Base-by-base conservation (phyloP, 768 basidiomycete species). In the Suillus subluteus region DNA sequence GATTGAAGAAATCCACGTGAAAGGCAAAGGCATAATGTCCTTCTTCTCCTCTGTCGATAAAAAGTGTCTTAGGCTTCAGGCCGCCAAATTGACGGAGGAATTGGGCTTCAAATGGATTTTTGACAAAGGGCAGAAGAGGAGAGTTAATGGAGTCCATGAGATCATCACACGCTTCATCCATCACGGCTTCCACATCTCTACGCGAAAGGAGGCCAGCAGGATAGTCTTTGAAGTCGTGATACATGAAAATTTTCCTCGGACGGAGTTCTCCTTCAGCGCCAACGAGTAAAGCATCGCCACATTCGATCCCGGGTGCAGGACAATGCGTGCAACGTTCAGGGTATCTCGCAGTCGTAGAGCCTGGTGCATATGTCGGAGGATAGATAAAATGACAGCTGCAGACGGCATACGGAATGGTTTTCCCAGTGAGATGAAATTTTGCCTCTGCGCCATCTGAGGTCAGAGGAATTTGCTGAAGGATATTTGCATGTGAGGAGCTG, bases 1-100 rank as follows among this genome's bases (percentile, higher is more conserved):
- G n/a, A n/a, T n/a, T n/a, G n/a, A n/a, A n/a, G n/a, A n/a, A n/a
- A n/a, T n/a, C 44, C 21, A 77, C 63, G 38, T 67, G 66, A 6
- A 81, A 68, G 21, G 69, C 62, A 61, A 81, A 80, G 3, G 75
- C 52, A 37, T 76, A 77, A 5, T 68, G 71, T 6, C 72, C 74
- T 58, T 76, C 72, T 7, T 65, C 38, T 16, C 64, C 56, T 59
- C 35, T 37, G 11, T 63, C 16, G 6, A 63, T 2, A 23, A 63
- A 63, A n/a, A 55, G 26, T 2, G 13, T 3, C 1, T 2, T 13
- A 3, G 48, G 48, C 23, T 50, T 1, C 1, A 13, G 48, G 6
- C 48, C 48, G 2, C 23, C 5, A 15, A 50, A 50, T 6, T 23
- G 13, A 50, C 48, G 2, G 48, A 50, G 48, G 6, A 50, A 50